Base-by-base conservation (phyloP, 2,329 filamentous ascomycete genomes). In the Podosphaera leucotricha region DNA sequence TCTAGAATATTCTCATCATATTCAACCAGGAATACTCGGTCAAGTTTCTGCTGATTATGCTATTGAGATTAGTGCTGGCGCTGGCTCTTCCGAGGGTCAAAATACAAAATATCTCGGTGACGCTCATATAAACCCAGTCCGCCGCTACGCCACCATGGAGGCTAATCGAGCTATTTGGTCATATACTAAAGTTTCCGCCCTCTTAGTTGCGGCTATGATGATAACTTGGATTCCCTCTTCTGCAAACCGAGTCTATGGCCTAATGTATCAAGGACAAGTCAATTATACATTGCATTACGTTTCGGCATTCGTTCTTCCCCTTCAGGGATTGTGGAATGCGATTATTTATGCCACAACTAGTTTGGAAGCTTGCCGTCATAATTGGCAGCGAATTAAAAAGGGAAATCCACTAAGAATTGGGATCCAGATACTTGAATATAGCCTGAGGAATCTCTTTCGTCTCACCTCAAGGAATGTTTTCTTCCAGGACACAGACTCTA, bases 241-340 rank as follows among this genome's bases (percentile, higher is more conserved):
- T 19, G 69, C 78, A 47, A 90, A 92, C 57, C 70, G 83, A 8
- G 70, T 86, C 15, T 85, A 80, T 59, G 73, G 73, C 2, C 64
- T 85, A 15, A 65, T 75, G 7, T 64, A 78, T 53, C 62, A 66
- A 0, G 60, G 68, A 21, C 46, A 66, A 3, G 60, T 68, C 0
- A 68, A 65, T 6, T 67, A 75, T 22, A 63, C 67, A 0, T 68
- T 90, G 20, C 75, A 82, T 53, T 74, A 79, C 50, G 70, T 76
- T 50, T 77, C 78, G 19, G 75, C 79, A 0, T 68, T 83, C 36
- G 81, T 90, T 1, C 66, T 92, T 7, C 82, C 83, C 0, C 66
- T 85, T 0, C 83, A 92, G 56, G 83, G 83, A 0, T 80, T 86
- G 54, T 90, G 82, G 81, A 92, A 92, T 57, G 72, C 76, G 16